Conservation (phyloP, 2,329 filamentous ascomycete genomes). For the Hymenoscyphus salicellus region DNA sequence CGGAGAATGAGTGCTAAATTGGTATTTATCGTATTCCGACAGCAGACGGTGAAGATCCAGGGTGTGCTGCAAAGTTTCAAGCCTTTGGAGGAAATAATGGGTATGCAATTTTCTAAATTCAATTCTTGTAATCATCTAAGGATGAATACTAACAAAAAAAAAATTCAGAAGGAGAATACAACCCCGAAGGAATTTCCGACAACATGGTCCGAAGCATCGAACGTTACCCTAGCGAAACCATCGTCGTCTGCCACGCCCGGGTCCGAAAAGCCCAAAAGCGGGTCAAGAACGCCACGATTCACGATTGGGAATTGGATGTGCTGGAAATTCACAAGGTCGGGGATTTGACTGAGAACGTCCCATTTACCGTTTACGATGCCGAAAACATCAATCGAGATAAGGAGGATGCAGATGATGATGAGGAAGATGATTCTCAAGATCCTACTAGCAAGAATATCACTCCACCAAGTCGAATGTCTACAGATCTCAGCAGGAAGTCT, state of each 20-base stretch:
- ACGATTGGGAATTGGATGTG: slow-evolving; percentile 73
- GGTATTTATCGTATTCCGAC: slow-evolving; percentile 81
- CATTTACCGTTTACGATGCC: slow-evolving; percentile 69
- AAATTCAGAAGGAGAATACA: slow-evolving; percentile 25
- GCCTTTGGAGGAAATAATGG: slow-evolving; percentile 17
- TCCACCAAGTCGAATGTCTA: slow-evolving; percentile 9
- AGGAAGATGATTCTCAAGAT: slow-evolving; percentile 28
- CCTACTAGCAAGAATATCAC: background rate
- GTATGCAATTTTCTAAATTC: slow-evolving; percentile 15
- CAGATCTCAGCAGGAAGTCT: slow-evolving; percentile 14
- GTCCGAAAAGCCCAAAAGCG: slow-evolving; percentile 71
- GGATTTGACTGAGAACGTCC: slow-evolving; percentile 58
- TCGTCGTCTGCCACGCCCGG: slow-evolving; percentile 72
- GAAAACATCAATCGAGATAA: slow-evolving; percentile 57
- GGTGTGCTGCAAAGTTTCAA: slow-evolving; percentile 59
- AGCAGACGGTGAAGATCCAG: slow-evolving; percentile 80
- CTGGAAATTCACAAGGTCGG: slow-evolving; percentile 62
- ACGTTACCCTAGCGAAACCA: slow-evolving; percentile 72
- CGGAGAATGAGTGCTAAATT: slow-evolving; percentile 78
- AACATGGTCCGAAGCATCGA: slow-evolving; percentile 86
- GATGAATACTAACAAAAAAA: background rate
- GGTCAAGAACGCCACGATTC: slow-evolving; percentile 71
- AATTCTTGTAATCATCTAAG: background rate
- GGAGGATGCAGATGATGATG: slow-evolving; percentile 53
- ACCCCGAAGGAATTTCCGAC: slow-evolving; percentile 57